These are phyloP conservation scores for Metschnikowia rubicola DNA, from an alignment of 805 yeast genomes.

Conservation along the genomic window DNA sequence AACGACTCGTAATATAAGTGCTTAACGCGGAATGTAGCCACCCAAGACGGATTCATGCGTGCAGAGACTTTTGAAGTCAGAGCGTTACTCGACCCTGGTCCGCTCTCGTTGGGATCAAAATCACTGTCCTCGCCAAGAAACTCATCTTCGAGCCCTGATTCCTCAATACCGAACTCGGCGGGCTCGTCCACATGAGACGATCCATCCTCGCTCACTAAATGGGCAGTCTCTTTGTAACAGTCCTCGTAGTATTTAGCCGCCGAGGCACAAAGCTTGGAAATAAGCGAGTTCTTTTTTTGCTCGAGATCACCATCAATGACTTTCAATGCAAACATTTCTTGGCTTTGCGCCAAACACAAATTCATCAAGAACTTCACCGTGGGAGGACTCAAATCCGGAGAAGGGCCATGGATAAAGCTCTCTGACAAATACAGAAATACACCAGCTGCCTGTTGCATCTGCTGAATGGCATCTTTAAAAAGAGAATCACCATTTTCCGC, in stretches of 20 bases:
- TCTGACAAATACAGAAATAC: slow-evolving; percentile 67
- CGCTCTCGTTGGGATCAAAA: slow-evolving; percentile 7
- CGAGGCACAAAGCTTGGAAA: slow-evolving; percentile 71
- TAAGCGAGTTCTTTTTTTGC: slow-evolving; percentile 58
- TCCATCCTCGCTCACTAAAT: slow-evolving; percentile 15
- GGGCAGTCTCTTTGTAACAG: slow-evolving; percentile 44
- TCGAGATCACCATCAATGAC: slow-evolving; percentile 51
- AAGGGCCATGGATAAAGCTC: slow-evolving; percentile 86
- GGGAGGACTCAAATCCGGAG: slow-evolving; percentile 67
- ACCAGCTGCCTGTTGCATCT: slow-evolving; percentile 76
- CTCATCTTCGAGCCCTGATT: slow-evolving; percentile 27
- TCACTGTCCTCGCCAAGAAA: slow-evolving; percentile 15
- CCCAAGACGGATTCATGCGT: slow-evolving; percentile 46
- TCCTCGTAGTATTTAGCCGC: slow-evolving; percentile 54
- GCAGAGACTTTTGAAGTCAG: slow-evolving; percentile 21
- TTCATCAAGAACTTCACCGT: slow-evolving; percentile 61
- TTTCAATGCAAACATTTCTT: slow-evolving; percentile 72
- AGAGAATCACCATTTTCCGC: slow-evolving; percentile 35
- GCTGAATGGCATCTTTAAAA: slow-evolving; percentile 55
- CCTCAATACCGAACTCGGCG: slow-evolving; percentile 20
- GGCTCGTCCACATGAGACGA: slow-evolving; percentile 5
- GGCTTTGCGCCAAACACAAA: slow-evolving; percentile 82
- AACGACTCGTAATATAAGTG: slow-evolving; percentile 53
- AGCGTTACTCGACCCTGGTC: slow-evolving; percentile 10
- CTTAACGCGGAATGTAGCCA: slow-evolving; percentile 49